phyloP scores from a whole-genome alignment of 2,329 filamentous ascomycete species.

The Fusarium mundagurra region DNA sequence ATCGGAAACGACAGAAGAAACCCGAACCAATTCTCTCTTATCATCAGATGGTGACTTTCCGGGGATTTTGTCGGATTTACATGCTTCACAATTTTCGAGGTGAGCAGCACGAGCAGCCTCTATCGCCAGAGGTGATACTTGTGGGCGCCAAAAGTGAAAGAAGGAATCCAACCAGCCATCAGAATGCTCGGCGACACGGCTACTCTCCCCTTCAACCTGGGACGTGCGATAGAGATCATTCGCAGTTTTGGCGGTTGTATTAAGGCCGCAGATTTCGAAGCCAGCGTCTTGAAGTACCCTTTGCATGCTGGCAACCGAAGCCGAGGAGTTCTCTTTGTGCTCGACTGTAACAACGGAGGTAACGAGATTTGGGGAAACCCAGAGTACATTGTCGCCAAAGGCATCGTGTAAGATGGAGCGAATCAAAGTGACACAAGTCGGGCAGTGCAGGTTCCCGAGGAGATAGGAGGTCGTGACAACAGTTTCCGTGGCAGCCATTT shows the following conservation, averaged over 20 bases:
- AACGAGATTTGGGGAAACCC: conserved; percentile 76
- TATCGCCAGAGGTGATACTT: conserved; percentile 35
- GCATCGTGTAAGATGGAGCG: conserved; percentile 63
- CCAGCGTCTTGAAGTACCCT: conserved; percentile 64
- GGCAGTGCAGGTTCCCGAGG: conserved; percentile 80
- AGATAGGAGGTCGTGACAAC: conserved; percentile 68
- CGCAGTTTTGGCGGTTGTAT: conserved; percentile 48
- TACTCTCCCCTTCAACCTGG: conserved; percentile 38
- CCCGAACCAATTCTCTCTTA: conserved; percentile 12
- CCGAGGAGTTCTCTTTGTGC: conserved; percentile 57
- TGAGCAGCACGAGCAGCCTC: conserved; percentile 46
- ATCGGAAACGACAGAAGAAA: conserved; percentile 14
- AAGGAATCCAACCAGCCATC: conserved; percentile 44
- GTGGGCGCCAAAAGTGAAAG: conserved; percentile 46
- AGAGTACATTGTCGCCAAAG: conserved; percentile 58
- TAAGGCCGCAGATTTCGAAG: conserved; percentile 66
- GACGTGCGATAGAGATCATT: conserved; percentile 42
- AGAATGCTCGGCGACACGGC: conserved; percentile 30
- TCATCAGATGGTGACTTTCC: conserved; percentile 4
- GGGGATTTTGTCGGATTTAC: conserved; percentile 34
- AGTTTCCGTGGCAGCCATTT: conserved; percentile 42
- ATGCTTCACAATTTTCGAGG: conserved; percentile 52
- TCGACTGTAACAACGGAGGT: conserved; percentile 74
- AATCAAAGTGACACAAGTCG: conserved; percentile 76
- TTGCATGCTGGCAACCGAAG: conserved; percentile 56